A percentile compares a stretch with the other conserved stretches of the same genome.
Evolutionary conservation across 2,329 filamentous ascomycete genomes (phyloP).

Genomic region (Epichloe amarillans): DNA sequence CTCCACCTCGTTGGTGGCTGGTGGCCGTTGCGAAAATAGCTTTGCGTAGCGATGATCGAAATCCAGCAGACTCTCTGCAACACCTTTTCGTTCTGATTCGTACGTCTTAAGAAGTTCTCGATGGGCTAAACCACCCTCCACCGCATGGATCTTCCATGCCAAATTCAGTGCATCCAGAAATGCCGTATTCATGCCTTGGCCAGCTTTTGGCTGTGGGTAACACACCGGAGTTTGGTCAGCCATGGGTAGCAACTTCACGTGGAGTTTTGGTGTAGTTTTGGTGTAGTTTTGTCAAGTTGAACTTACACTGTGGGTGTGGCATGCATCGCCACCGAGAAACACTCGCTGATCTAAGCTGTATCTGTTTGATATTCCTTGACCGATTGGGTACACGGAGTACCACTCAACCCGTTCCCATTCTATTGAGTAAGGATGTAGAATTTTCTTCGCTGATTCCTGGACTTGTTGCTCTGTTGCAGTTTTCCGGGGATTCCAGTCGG

Average conservation of each 20-base stretch:
- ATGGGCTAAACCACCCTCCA: constrained; percentile 68
- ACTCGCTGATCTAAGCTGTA: constrained; percentile 57
- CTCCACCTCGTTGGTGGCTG: constrained; percentile 58
- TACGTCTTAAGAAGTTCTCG: constrained; percentile 71
- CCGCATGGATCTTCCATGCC: constrained; percentile 91
- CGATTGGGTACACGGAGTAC: constrained; percentile 68
- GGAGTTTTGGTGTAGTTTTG: not conserved
- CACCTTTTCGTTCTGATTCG: constrained; percentile 70
- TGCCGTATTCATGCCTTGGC: constrained; percentile 70
- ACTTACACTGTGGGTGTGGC: constrained; percentile 61
- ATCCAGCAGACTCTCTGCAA: constrained; percentile 70
- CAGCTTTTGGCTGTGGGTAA: constrained; percentile 53
- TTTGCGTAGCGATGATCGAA: constrained; percentile 87
- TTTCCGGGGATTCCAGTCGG: constrained; percentile 47
- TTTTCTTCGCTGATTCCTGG: constrained; percentile 50
- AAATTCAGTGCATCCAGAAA: constrained; percentile 77
- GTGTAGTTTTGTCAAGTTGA: not conserved
- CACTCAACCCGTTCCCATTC: constrained; percentile 56
- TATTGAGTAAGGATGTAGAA: constrained; percentile 53
- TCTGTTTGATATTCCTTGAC: constrained; percentile 56
- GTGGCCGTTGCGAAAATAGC: constrained; percentile 69
- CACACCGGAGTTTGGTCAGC: not conserved
- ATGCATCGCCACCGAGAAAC: constrained; percentile 66
- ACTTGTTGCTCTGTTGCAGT: constrained; percentile 51
- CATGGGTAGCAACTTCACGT: not conserved